Percentiles rank a stretch among this genome's conserved stretches.
Conservation (phyloP, 106 monocot species). For the Dendrobium nobile region DNA sequence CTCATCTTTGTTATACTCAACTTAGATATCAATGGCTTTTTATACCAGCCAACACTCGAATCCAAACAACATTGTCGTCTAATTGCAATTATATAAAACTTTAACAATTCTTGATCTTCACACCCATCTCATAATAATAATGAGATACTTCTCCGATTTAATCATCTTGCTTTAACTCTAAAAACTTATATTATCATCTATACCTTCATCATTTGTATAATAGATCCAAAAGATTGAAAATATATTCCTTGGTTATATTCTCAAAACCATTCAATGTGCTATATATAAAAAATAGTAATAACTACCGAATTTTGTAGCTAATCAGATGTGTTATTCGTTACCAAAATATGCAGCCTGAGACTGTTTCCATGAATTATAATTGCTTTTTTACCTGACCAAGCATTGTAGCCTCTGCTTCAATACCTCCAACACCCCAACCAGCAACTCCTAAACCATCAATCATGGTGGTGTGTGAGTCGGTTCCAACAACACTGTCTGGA, state of each 20-base stretch:
- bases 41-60: neutral
- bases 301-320: neutral
- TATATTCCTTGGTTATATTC: neutral
- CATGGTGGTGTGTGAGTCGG: slow-evolving; percentile 96
- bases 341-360: neutral
- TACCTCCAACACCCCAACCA: slow-evolving; percentile 92
- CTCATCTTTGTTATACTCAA: neutral
- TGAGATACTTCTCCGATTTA: neutral
- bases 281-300: neutral
- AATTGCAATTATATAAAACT: neutral
- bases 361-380: neutral
- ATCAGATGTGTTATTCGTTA: neutral
- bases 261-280: neutral
- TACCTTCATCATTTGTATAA: neutral
- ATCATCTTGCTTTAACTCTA: neutral
- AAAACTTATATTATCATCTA: too few species aligned
- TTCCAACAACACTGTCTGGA: slow-evolving; percentile 94
- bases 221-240: neutral
- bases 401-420: slow-evolving; percentile 97
- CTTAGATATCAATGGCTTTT: neutral
- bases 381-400: slow-evolving; percentile 74
- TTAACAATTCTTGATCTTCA: neutral
- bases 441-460: slow-evolving; percentile 89
- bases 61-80: neutral
- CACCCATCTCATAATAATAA: neutral